phyloP scores from a whole-genome alignment of 352 stramenopile species.

The Globisporangium acanthophoron region DNA sequence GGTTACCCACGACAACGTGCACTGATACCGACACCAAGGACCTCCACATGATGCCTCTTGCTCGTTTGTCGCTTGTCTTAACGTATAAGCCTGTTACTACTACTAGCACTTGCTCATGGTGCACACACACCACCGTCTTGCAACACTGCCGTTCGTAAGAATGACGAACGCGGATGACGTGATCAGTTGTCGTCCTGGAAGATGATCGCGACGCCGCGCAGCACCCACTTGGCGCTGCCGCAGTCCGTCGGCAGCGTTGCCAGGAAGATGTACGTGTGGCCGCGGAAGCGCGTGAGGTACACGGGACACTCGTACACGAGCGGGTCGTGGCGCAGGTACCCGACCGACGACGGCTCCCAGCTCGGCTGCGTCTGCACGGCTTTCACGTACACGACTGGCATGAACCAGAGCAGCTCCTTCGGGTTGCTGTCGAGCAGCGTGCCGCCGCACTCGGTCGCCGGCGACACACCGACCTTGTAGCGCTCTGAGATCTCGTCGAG shows the following conservation, averaged over 20 bases:
- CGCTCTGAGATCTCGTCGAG: slow-evolving; percentile 88
- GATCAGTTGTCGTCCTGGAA: slow-evolving; percentile 94
- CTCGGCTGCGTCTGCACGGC: slow-evolving; percentile 89
- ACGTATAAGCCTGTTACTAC: too few species aligned
- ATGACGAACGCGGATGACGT: neutral
- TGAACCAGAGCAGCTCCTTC: slow-evolving; percentile 92
- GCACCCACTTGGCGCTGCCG: slow-evolving; percentile 91
- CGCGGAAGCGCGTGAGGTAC: slow-evolving; percentile 96
- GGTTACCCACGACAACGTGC: too few species aligned
- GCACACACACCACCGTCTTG: neutral
- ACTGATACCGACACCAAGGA: too few species aligned
- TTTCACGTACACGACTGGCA: slow-evolving; percentile 95
- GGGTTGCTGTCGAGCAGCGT: slow-evolving; percentile 92
- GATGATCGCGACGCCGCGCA: slow-evolving; percentile 91
- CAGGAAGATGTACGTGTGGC: slow-evolving; percentile 95
- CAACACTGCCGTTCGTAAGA: neutral
- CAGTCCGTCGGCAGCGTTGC: slow-evolving; percentile 92
- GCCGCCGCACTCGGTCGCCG: slow-evolving; percentile 82
- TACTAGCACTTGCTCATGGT: neutral
- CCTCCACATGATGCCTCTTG: too few species aligned
- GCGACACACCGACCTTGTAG: slow-evolving; percentile 79
- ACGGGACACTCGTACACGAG: slow-evolving; percentile 95
- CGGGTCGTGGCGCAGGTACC: slow-evolving; percentile 91
- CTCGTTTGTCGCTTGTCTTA: too few species aligned
- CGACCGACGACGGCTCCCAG: slow-evolving; percentile 94